Evolutionary conservation across 106 monocot species (phyloP).

Genomic region (Apostasia ramifera): DNA sequence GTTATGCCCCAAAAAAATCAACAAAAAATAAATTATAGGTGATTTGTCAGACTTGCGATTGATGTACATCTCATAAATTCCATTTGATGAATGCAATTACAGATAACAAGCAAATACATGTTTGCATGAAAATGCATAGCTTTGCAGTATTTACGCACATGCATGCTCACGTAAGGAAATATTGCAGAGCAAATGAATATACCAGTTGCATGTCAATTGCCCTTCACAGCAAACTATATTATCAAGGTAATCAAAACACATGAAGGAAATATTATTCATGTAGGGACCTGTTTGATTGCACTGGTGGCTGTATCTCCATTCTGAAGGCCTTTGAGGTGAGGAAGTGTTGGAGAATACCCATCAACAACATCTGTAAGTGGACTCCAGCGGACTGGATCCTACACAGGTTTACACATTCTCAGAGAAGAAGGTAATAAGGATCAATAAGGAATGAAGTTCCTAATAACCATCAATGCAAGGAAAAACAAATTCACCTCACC

Average conservation of each 20-base stretch:
- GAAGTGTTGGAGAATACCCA: constrained; percentile 97
- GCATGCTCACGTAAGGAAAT: not conserved
- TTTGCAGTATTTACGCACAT: not conserved
- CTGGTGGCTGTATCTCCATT: constrained; percentile 99
- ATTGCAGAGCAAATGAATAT: no score
- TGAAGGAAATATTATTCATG: not conserved
- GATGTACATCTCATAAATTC: not conserved
- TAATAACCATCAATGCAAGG: not conserved
- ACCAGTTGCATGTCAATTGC: not conserved
- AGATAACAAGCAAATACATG: no score
- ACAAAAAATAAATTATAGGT: not conserved
- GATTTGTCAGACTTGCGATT: not conserved
- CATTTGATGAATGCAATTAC: not conserved
- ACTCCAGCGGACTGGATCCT: constrained; percentile 98
- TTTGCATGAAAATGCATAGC: no score
- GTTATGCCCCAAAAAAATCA: not conserved
- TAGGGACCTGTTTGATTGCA: constrained; percentile 86
- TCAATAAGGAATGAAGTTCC: not conserved
- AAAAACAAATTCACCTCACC: constrained; percentile 67
- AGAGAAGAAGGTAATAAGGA: not conserved
- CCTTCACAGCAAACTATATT: not conserved
- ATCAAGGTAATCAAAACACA: not conserved
- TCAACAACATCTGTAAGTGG: constrained; percentile 91
- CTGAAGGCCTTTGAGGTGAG: constrained; percentile 98
- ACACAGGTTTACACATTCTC: constrained; percentile 1